These are phyloP conservation scores for Teunomyces pallodes DNA, from an alignment of 805 yeast species.

Conservation along the genomic window DNA sequence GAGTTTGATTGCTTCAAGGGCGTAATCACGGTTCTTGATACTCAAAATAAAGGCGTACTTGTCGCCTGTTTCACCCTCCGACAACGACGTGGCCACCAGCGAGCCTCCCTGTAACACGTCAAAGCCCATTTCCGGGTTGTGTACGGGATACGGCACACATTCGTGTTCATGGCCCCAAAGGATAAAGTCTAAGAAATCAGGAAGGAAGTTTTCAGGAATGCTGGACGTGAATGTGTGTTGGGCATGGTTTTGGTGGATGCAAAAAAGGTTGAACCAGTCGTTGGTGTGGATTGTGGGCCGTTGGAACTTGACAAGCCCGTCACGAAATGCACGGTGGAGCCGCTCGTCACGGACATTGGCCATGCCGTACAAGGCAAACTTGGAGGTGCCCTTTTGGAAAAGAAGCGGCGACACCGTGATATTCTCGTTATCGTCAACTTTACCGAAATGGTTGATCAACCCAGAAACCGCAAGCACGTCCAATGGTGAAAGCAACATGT, in stretches of 20 bases:
- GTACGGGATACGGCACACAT: constrained; percentile 68
- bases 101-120: constrained; percentile 90
- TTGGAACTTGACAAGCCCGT: constrained; percentile 74
- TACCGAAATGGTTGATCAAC: constrained; percentile 85
- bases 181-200: constrained; percentile 75
- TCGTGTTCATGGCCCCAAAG: constrained; percentile 99
- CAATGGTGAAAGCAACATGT: constrained; percentile 75
- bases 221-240: constrained; percentile 78
- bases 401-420: constrained; percentile 74
- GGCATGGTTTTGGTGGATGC: constrained; percentile 89
- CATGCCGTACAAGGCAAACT: constrained; percentile 83
- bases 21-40: constrained; percentile 55
- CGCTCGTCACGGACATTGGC: constrained; percentile 90
- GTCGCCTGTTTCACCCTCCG: constrained; percentile 76
- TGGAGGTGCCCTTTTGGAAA: constrained; percentile 78
- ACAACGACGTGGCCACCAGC: constrained; percentile 85
- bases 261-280: constrained; percentile 80
- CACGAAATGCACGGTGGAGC: constrained; percentile 74
- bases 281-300: constrained; percentile 59
- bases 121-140: constrained; percentile 61
- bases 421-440: constrained; percentile 69
- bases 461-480: constrained; percentile 83
- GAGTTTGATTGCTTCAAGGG: constrained; percentile 59
- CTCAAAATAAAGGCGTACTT: constrained; percentile 75
- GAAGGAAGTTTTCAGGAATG: constrained; percentile 81